These are phyloP conservation scores for Xerophyta viscosa DNA, from an alignment of 106 monocot species.

Conservation along the genomic window DNA sequence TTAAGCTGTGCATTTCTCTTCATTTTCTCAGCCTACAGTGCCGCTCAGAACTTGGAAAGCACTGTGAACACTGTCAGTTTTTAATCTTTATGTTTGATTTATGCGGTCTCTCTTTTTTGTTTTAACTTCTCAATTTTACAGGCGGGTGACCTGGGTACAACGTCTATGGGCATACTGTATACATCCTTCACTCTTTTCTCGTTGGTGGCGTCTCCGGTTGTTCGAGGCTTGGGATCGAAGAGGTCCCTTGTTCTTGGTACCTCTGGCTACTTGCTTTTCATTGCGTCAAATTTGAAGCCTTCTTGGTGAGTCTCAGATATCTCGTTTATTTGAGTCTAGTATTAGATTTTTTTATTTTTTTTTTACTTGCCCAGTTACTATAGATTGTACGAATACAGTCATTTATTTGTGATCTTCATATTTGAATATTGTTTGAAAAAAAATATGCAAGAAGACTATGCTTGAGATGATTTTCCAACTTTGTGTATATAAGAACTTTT, in stretches of 20 bases:
- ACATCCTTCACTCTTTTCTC: constrained; percentile 84
- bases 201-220: constrained; percentile 63
- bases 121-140: no score
- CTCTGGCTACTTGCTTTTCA: constrained; percentile 84
- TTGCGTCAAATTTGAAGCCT: constrained; percentile 56
- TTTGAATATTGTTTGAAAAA: no score
- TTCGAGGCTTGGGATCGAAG: constrained; percentile 58
- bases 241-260: constrained; percentile 70
- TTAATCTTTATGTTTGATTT: no score
- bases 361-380: no score
- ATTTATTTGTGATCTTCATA: no score
- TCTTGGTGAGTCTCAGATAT: background rate
- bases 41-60: constrained; percentile 92
- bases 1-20: constrained; percentile 73
- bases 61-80: constrained; percentile 57
- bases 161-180: constrained; percentile 80
- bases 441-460: no score
- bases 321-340: no score
- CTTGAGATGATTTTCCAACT: no score
- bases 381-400: background rate
- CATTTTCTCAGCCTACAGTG: constrained; percentile 83
- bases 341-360: background rate
- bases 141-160: constrained; percentile 74
- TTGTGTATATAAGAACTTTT: no score
- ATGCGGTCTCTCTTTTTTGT: no score